These are phyloP conservation scores for Flaveria trinervia DNA, from an alignment of 129 eudicot genomes.

Conservation along the genomic window DNA sequence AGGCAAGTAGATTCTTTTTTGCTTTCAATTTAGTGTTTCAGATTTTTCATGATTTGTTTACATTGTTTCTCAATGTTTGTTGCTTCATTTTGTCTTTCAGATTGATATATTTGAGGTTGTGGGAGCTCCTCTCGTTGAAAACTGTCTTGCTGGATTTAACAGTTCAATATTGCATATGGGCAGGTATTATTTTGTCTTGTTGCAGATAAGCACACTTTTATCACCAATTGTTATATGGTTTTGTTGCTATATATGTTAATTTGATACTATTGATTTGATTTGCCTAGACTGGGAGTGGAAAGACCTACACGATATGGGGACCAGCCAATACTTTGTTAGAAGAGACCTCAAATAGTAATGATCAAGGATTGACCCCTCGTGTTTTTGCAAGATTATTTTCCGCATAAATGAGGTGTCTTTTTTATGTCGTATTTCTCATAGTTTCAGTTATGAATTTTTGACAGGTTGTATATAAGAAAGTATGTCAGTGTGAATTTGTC, in stretches of 20 bases:
- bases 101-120: constrained; percentile 78
- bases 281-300: constrained; percentile 93
- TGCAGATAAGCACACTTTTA: constrained; percentile 1
- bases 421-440: constrained; percentile 7
- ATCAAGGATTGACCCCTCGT: constrained; percentile 82
- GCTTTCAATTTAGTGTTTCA: not conserved
- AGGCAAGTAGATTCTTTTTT: constrained; percentile 51
- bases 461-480: not conserved
- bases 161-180: constrained; percentile 98
- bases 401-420: constrained; percentile 71
- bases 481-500: not conserved
- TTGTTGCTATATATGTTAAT: constrained; percentile 8
- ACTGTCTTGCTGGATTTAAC: constrained; percentile 94
- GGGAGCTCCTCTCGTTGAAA: constrained; percentile 97
- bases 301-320: constrained; percentile 98
- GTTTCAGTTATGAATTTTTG: not conserved
- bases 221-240: not conserved
- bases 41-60: not conserved
- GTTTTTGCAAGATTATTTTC: constrained; percentile 72
- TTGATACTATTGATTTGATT: constrained; percentile 1
- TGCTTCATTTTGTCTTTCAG: constrained; percentile 41
- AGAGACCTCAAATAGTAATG: constrained; percentile 32
- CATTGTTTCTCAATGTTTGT: constrained; percentile 14
- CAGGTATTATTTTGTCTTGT: constrained; percentile 53
- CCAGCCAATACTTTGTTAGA: constrained; percentile 82